Base-by-base conservation (phyloP, 345 rosid species). In the Arabidopsis thaliana region DNA sequence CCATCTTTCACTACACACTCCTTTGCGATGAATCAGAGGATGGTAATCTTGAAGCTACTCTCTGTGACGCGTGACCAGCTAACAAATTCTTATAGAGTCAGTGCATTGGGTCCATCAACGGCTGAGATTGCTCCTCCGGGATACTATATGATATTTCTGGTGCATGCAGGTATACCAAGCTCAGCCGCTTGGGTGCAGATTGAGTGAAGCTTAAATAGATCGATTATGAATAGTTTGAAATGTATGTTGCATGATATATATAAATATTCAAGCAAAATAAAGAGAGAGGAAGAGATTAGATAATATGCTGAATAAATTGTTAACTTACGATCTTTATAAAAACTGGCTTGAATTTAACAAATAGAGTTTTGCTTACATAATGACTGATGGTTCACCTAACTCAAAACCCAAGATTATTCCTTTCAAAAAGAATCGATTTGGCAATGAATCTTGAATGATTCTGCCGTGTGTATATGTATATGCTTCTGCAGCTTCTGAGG, bases 1-100 rank as follows among this genome's bases (percentile, higher is more conserved):
- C 97, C 98, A 8, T 82, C 94, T 0, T 93, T 93, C 66, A 78
- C 91, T 4, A 91, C 94, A 0, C 96, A 93, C 59, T 89, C 94
- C 0, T 85, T 87, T 22, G 80, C 87, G 3, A 91, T 93, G 97
- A 93, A 87, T 62, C 96, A 91, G 79, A 85, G 93, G 79, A 87
- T 89, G 94, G 90, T 91, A 56, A 82, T 84, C 59, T 73, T 93
- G 59, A 85, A 76, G 70, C 55, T 76, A 20, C 28, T 30, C 6
- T 80, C 69, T 33, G 70, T 73, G 46, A 32, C 36, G 16, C 77
- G 16, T 53, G 64, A 64, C 20, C 56, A 16, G 62, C 28, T 53
- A 63, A 64, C 64, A 4, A 73, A 63, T 53, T 12, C 63, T 0
- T 73, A 73, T 13, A 63, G 53, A 53, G 1, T 73, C 8, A 44